Percentiles rank a stretch among this genome's conserved stretches.
These are phyloP conservation scores for Coniferiporia weirii DNA, from an alignment of 1,284 basidiomycete genomes.

Conservation along the genomic window DNA sequence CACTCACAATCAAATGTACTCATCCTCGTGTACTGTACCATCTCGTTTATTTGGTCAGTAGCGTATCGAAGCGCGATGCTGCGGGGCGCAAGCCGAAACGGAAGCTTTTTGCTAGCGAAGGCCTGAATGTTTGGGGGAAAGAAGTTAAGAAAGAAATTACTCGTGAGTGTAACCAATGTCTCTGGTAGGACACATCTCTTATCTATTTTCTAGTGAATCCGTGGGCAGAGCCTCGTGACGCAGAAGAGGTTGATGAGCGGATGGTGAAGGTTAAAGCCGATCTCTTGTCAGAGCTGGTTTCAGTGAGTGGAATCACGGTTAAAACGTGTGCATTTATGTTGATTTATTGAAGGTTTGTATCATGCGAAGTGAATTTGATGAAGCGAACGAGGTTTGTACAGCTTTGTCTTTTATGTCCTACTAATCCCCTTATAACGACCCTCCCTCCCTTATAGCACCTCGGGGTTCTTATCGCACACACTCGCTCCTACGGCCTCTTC, in stretches of 20 bases:
- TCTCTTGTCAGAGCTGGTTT: slow-evolving; percentile 58
- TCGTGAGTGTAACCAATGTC: not conserved
- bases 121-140: slow-evolving; percentile 46
- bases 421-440: not conserved
- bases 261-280: slow-evolving; percentile 65
- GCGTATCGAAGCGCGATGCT: slow-evolving; percentile 61
- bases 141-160: slow-evolving; percentile 37
- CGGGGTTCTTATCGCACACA: slow-evolving; percentile 51
- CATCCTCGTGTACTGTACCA: slow-evolving; percentile 61
- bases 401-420: not conserved
- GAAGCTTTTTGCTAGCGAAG: slow-evolving; percentile 61
- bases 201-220: slow-evolving; percentile 29
- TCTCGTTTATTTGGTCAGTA: slow-evolving; percentile 61
- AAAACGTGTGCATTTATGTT: not conserved
- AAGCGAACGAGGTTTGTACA: slow-evolving; percentile 42
- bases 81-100: slow-evolving; percentile 68
- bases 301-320: slow-evolving; percentile 35
- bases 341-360: slow-evolving; percentile 45
- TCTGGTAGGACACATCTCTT: slow-evolving; percentile 10
- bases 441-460: slow-evolving; percentile 39
- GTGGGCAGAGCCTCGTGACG: slow-evolving; percentile 49
- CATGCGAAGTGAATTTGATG: slow-evolving; percentile 60
- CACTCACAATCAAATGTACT: slow-evolving; percentile 53
- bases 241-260: slow-evolving; percentile 42
- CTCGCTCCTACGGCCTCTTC: slow-evolving; percentile 53